phyloP scores from a whole-genome alignment of 305 asterid genomes.

The Salvia sclarea region DNA sequence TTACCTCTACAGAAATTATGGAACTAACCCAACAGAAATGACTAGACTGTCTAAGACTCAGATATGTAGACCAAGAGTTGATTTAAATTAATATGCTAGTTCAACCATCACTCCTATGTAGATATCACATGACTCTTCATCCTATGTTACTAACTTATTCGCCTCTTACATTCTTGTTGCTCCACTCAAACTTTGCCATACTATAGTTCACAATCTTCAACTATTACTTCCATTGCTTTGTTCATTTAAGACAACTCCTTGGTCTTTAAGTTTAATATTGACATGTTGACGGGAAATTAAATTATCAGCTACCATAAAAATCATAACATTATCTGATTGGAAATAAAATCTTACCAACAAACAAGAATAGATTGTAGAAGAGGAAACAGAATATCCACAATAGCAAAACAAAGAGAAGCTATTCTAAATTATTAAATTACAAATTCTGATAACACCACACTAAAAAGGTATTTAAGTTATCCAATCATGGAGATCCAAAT shows the following conservation, averaged over 20 bases:
- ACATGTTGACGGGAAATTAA: background rate
- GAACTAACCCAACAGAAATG: background rate
- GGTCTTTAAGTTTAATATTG: background rate
- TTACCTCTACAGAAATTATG: background rate
- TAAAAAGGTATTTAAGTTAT: background rate
- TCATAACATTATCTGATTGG: background rate
- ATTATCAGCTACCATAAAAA: background rate
- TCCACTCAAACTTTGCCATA: background rate
- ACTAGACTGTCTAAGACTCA: background rate
- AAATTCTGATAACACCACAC: background rate
- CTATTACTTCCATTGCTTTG: background rate
- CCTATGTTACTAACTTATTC: background rate
- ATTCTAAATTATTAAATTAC: background rate
- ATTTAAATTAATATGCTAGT: background rate
- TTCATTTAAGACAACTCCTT: background rate
- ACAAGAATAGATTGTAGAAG: background rate
- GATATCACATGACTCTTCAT: conserved; percentile 8
- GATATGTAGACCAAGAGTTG: background rate
- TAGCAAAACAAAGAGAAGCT: background rate
- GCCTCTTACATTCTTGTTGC: background rate
- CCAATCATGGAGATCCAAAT: background rate
- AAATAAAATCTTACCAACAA: background rate
- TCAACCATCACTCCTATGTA: background rate
- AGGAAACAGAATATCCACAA: background rate
- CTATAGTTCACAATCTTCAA: background rate